A percentile compares a stretch with the other conserved stretches of the same genome.
These are phyloP conservation scores for Ophiostoma populinum DNA, from an alignment of 2,329 filamentous ascomycete genomes.

Conservation along the genomic window DNA sequence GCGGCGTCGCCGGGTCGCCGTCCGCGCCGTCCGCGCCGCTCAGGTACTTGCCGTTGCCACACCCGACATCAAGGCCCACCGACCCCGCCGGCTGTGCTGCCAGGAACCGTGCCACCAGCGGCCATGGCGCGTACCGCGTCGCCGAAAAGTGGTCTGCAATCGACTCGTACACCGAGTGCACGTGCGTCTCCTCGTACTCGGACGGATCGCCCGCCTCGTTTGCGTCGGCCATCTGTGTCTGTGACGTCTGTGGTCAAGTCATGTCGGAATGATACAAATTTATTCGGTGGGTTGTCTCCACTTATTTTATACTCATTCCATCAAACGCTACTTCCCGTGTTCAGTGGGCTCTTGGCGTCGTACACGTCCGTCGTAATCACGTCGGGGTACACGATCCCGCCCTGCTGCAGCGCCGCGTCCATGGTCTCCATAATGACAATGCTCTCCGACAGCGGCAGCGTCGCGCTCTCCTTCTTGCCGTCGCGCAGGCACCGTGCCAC, in stretches of 20 bases:
- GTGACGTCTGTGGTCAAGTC: neutral
- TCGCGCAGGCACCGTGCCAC: constrained; percentile 39
- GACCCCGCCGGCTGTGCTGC: constrained; percentile 46
- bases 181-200: constrained; percentile 71
- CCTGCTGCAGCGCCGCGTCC: constrained; percentile 37
- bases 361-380: constrained; percentile 39
- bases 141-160: constrained; percentile 74
- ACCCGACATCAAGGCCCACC: constrained; percentile 79
- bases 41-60: constrained; percentile 94
- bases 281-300: no score
- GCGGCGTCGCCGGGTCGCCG: constrained; percentile 13
- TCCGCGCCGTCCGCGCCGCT: constrained; percentile 1
- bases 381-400: constrained; percentile 35
- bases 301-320: neutral
- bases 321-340: constrained; percentile 27
- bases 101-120: constrained; percentile 70
- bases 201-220: constrained; percentile 3
- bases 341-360: constrained; percentile 43
- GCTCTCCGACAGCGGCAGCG: constrained; percentile 58
- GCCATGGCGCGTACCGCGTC: constrained; percentile 76
- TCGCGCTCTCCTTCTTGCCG: constrained; percentile 57
- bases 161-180: constrained; percentile 80
- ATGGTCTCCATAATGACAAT: constrained; percentile 67
- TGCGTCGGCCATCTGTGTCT: neutral
- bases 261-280: no score